These are phyloP conservation scores for Globisporangium paroecandrum DNA, from an alignment of 352 stramenopile genomes.

Conservation along the genomic window DNA sequence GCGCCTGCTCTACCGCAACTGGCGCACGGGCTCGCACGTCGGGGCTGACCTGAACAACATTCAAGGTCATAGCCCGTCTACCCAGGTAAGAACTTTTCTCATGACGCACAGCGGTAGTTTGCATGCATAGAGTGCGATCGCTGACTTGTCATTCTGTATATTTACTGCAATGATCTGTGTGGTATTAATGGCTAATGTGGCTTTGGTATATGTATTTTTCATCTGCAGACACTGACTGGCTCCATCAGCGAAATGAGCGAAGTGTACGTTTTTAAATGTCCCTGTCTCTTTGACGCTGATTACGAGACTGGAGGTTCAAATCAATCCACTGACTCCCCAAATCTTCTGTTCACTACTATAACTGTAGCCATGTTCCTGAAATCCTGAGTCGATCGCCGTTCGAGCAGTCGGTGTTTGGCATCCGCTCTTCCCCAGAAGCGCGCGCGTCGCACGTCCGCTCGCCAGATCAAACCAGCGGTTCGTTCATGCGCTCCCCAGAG, in stretches of 20 bases:
- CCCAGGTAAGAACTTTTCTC: background rate
- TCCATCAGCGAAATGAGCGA: slow-evolving; percentile 42
- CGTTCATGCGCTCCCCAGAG: slow-evolving; percentile 34
- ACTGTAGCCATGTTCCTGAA: slow-evolving; percentile 33
- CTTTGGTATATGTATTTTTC: background rate
- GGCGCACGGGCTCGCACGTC: slow-evolving; percentile 59
- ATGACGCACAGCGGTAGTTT: background rate
- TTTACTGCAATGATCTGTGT: background rate
- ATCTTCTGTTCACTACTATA: background rate
- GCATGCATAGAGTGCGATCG: background rate
- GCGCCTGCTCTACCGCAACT: slow-evolving; percentile 75
- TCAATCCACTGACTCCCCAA: background rate
- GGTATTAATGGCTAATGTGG: background rate
- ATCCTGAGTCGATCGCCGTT: slow-evolving; percentile 64
- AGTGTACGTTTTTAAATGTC: slow-evolving; percentile 33
- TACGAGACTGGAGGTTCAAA: background rate
- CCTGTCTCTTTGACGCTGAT: background rate
- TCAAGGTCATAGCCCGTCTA: background rate
- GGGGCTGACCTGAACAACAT: slow-evolving; percentile 28
- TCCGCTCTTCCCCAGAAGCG: slow-evolving; percentile 14
- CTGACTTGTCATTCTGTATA: background rate
- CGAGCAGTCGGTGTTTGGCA: slow-evolving; percentile 32
- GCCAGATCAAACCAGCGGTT: slow-evolving; percentile 13
- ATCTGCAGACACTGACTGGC: background rate
- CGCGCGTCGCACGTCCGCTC: slow-evolving; percentile 28